A percentile compares a stretch with the other conserved stretches of the same genome.
Conservation (phyloP, 441 rosid genomes). For the Daphne laureola region DNA sequence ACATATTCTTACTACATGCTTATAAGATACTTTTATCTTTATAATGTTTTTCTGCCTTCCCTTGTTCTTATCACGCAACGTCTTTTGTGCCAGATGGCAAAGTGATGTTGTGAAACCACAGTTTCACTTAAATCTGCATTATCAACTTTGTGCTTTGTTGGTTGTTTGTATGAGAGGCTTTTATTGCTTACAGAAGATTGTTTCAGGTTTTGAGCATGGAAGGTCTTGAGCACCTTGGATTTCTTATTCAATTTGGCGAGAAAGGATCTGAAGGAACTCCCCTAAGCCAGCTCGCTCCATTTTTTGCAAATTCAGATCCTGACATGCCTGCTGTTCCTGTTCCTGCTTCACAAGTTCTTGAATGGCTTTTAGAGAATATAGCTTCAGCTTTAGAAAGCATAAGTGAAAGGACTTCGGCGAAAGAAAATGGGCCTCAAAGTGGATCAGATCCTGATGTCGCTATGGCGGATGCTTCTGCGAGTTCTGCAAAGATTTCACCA, state of each 20-base stretch:
- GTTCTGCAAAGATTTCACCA: conserved; percentile 53
- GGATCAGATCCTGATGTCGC: conserved; percentile 78
- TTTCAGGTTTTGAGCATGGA: conserved; percentile 85
- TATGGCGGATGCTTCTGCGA: conserved; percentile 83
- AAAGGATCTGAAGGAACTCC: conserved; percentile 74
- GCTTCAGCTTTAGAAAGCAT: conserved; percentile 64
- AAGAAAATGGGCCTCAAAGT: conserved; percentile 76
- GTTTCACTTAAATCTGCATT: too few relatives aligned
- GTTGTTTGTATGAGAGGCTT: too few relatives aligned
- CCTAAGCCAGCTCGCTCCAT: conserved; percentile 82
- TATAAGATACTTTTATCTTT: too few relatives aligned
- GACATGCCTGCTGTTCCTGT: conserved; percentile 98
- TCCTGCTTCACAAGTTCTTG: conserved; percentile 81
- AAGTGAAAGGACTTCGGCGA: conserved; percentile 77
- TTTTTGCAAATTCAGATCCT: conserved; percentile 96
- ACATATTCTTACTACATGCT: too few relatives aligned
- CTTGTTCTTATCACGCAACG: too few relatives aligned
- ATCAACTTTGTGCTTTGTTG: background rate
- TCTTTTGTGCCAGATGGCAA: too few relatives aligned
- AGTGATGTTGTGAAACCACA: too few relatives aligned
- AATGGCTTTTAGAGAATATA: conserved; percentile 84
- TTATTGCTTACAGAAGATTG: conserved; percentile 16
- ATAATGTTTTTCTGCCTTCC: too few relatives aligned
- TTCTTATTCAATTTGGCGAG: conserved; percentile 89
- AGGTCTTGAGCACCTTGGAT: conserved; percentile 92